Conservation (phyloP, 495 filamentous ascomycete genomes). For the Niebla homalea region DNA sequence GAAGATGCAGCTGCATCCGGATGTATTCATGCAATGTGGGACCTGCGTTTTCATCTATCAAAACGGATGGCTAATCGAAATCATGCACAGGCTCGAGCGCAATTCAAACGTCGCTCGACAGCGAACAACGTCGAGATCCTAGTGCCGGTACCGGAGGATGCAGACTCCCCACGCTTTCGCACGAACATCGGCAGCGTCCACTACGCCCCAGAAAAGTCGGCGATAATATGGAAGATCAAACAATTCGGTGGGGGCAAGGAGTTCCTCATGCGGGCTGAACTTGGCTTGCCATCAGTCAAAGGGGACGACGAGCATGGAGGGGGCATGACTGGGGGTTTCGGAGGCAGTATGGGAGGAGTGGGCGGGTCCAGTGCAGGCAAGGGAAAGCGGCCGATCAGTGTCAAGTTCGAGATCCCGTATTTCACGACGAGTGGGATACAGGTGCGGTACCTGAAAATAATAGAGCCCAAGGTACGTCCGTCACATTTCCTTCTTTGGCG, state of each 20-base stretch:
- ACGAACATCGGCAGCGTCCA: constrained; percentile 98
- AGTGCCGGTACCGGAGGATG: constrained; percentile 94
- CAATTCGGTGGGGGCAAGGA: constrained; percentile 98
- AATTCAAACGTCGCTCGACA: constrained; percentile 95
- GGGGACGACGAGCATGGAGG: constrained; percentile 94
- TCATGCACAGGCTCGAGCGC: constrained; percentile 59
- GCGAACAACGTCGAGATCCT: constrained; percentile 99
- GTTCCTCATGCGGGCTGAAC: constrained; percentile 98
- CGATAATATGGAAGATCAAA: constrained; percentile 99
- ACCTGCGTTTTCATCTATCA: background rate
- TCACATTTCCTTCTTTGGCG: background rate
- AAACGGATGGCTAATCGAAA: background rate
- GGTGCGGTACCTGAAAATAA: constrained; percentile 97
- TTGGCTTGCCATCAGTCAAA: constrained; percentile 85
- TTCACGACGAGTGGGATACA: constrained; percentile 98
- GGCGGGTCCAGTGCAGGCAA: constrained; percentile 49
- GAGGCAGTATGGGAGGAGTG: constrained; percentile 78
- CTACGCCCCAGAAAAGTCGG: constrained; percentile 93
- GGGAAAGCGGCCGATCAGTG: constrained; percentile 88
- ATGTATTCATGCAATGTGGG: background rate
- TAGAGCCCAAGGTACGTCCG: constrained; percentile 83
- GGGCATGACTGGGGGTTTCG: constrained; percentile 92
- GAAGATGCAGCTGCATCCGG: background rate
- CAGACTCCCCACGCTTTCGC: constrained; percentile 89
- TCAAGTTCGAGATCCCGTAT: constrained; percentile 99